Evolutionary conservation across 495 filamentous ascomycete genomes (phyloP), one percentile per base, ranked within the genome.

Genomic region (Penicillium soppii): DNA sequence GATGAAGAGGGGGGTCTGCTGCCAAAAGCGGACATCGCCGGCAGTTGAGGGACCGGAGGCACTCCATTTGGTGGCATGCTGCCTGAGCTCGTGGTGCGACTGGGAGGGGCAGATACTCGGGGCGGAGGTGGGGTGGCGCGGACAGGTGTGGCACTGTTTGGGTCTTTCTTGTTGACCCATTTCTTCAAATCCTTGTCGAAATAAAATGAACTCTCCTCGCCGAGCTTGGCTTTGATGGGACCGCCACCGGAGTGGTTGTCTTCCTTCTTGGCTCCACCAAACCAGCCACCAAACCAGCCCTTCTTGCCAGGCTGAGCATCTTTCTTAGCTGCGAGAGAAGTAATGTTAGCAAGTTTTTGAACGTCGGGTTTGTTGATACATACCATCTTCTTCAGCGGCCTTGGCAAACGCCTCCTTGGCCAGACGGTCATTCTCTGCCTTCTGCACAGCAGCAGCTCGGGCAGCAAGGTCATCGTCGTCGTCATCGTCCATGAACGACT

Each of bases 91-190:
- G 66, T 58, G 30, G 57, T 59, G 40, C 73, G 60, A 40, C 71
- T 75, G 22, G 70, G 67, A 42, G 74, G 73, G 38, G 71, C 72
- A 12, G 73, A 64, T 17, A 67, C 69, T 52, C 71, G 76, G 5
- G 80, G 76, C 43, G 82, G 77, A 16, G 79, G 76, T 8, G 82
- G 74, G 0, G 78, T 71, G 12, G 80, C 62, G 61, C 77, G 67
- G 54, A 84, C 74, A 56, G 71, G 55, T 12, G 70, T 67, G 10
- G 71, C 63, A 43, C 69, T 70, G 22, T 64, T 69, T 2, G 74
- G 73, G 13, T 83, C 86, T 64, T 97, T 97, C 76, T 97, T 96
- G 70, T 99, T 96, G 69, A 99, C 82, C 95, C 95, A 99, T 63
- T 92, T 90, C 77, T 95, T 95, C 47, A 96, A 78, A 17, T 96